Evolutionary conservation across 2,329 filamentous ascomycete species (phyloP).

Genomic region (Sporothrix brasiliensis): DNA sequence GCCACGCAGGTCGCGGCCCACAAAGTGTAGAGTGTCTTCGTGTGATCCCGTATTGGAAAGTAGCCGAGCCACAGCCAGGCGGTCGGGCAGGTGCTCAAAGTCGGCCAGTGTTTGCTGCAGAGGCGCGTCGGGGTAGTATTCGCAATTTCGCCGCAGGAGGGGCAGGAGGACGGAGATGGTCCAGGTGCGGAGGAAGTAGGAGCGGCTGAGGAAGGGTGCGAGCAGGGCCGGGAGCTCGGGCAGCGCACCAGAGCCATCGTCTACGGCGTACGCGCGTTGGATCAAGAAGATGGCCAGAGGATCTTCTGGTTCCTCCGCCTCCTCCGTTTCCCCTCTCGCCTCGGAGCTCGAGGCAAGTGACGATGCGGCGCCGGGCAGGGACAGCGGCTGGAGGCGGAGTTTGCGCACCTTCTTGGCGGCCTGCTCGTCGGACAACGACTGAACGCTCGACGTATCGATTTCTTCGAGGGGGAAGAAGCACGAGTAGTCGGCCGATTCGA

Average conservation of each 20-base stretch:
- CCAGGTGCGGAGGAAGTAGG: slow-evolving; percentile 66
- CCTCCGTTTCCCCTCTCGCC: slow-evolving; percentile 41
- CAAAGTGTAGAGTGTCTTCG: slow-evolving; percentile 42
- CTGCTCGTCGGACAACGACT: slow-evolving; percentile 62
- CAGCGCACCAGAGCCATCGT: slow-evolving; percentile 71
- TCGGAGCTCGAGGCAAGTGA: slow-evolving; percentile 42
- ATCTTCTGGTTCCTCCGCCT: slow-evolving; percentile 45
- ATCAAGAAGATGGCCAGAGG: slow-evolving; percentile 60
- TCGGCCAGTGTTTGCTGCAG: slow-evolving; percentile 59
- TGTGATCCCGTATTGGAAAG: slow-evolving; percentile 58
- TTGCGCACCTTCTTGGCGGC: slow-evolving; percentile 66
- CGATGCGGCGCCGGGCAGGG: slow-evolving; percentile 43
- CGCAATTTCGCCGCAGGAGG: slow-evolving; percentile 67
- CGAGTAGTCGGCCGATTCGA: slow-evolving; percentile 51
- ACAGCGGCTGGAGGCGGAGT: slow-evolving; percentile 64
- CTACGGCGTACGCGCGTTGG: slow-evolving; percentile 68
- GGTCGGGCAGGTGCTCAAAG: slow-evolving; percentile 65
- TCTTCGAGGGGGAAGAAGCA: slow-evolving; percentile 42
- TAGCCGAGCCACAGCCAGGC: slow-evolving; percentile 62
- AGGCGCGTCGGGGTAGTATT: slow-evolving; percentile 64
- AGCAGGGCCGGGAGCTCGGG: slow-evolving; percentile 68
- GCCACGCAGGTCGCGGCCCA: slow-evolving; percentile 68
- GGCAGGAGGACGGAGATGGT: slow-evolving; percentile 70
- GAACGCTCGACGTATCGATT: slow-evolving; percentile 60
- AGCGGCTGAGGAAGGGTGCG: slow-evolving; percentile 66